A percentile compares a stretch with the other conserved stretches of the same genome.
Evolutionary conservation across 2,329 filamentous ascomycete genomes (phyloP).

Genomic region (Diaporthe citri): DNA sequence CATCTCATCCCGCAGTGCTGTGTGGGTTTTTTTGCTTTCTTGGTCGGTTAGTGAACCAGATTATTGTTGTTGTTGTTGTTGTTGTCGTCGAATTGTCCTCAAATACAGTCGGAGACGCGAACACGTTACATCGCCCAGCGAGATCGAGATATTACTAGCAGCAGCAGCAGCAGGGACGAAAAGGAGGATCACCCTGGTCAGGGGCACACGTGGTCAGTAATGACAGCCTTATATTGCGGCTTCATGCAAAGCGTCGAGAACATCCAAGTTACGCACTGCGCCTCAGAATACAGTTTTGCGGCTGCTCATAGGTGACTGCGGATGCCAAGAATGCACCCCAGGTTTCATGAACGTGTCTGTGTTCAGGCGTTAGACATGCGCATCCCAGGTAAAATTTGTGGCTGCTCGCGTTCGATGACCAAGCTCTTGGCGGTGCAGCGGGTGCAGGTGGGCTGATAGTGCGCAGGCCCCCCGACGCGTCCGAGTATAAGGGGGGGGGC

Average conservation of each 20-base stretch:
- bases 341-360: conserved; percentile 30
- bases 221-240: conserved; percentile 28
- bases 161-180: not conserved
- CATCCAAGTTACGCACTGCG: conserved; percentile 9
- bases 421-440: conserved; percentile 12
- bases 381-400: conserved; percentile 1
- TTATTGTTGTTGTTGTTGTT: not conserved
- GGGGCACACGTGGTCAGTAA: conserved; percentile 27
- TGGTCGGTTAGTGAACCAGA: conserved; percentile 6
- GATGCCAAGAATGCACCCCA: conserved; percentile 14
- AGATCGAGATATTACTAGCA: conserved; percentile 15
- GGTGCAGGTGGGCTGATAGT: not conserved
- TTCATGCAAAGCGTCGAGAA: conserved; percentile 14
- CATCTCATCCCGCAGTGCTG: conserved; percentile 12
- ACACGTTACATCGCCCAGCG: conserved; percentile 24
- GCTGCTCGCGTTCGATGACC: conserved; percentile 5
- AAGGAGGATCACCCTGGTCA: conserved; percentile 28
- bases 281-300: conserved; percentile 30
- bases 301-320: conserved; percentile 24
- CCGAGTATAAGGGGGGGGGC: not conserved
- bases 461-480: not conserved
- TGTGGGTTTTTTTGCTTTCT: conserved; percentile 4
- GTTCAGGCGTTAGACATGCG: conserved; percentile 16
- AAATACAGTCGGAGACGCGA: conserved; percentile 13
- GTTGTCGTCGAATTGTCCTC: not conserved